Percentiles rank a stretch among this genome's conserved stretches.
Evolutionary conservation across 495 filamentous ascomycete genomes (phyloP).

Genomic region (Cairneyella variabilis): DNA sequence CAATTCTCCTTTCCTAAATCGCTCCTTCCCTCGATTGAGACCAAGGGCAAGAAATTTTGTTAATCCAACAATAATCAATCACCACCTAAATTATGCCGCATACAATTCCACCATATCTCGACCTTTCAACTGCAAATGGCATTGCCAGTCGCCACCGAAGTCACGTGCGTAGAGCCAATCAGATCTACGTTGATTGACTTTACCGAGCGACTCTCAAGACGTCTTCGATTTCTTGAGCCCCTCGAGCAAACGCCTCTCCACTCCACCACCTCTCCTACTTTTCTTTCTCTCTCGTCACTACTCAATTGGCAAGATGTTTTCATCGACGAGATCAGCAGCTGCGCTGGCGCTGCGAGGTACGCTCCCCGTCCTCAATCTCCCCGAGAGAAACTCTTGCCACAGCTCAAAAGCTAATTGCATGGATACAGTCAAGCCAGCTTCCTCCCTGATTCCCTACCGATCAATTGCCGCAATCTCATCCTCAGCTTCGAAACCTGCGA

Average conservation of each 20-base stretch:
- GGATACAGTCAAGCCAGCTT: slow-evolving; percentile 54
- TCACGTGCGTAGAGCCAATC: too few relatives aligned
- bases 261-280: slow-evolving; percentile 21
- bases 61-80: too few relatives aligned
- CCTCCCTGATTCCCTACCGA: slow-evolving; percentile 56
- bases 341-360: slow-evolving; percentile 69
- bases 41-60: too few relatives aligned
- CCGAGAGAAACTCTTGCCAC: slow-evolving; percentile 1
- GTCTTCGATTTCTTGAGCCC: slow-evolving; percentile 13
- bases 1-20: too few relatives aligned
- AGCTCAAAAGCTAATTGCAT: slow-evolving; percentile 31
- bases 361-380: slow-evolving; percentile 23
- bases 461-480: slow-evolving; percentile 57
- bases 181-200: background rate
- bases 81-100: too few relatives aligned
- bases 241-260: slow-evolving; percentile 21
- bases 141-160: too few relatives aligned
- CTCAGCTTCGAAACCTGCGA: slow-evolving; percentile 53
- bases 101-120: too few relatives aligned
- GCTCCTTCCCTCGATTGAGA: too few relatives aligned
- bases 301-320: slow-evolving; percentile 51
- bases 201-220: slow-evolving; percentile 5
- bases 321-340: slow-evolving; percentile 59
- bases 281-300: slow-evolving; percentile 20
- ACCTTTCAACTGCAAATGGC: too few relatives aligned